phyloP scores from a whole-genome alignment of 768 basidiomycete species.

The Mrakia frigida region DNA sequence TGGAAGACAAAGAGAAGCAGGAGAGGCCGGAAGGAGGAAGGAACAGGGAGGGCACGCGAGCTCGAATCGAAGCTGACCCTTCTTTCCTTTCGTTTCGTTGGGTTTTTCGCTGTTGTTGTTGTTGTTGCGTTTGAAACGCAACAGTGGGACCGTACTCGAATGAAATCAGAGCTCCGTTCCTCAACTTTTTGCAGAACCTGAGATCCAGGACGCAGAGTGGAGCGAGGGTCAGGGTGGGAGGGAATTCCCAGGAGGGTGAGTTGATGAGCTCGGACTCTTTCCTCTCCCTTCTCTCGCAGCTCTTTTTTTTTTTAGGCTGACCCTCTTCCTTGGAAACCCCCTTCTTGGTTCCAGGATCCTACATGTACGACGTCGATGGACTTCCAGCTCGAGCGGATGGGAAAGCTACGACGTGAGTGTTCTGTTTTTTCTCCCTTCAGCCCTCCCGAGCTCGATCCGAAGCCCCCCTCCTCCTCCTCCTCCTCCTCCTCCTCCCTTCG shows the following conservation, averaged over 20 bases:
- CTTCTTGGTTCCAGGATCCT: not conserved
- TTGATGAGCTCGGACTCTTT: not conserved
- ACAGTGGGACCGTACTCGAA: slow-evolving; percentile 43
- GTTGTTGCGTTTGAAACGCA: too few relatives aligned
- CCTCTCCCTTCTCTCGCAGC: not conserved
- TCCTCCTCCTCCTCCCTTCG: not conserved
- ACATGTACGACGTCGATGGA: not conserved
- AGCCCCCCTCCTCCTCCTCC: not conserved
- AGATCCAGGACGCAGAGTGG: slow-evolving; percentile 59
- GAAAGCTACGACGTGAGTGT: not conserved
- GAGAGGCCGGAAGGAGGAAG: not conserved
- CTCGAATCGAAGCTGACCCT: not conserved
- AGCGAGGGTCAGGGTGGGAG: slow-evolving; percentile 63
- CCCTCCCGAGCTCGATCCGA: not conserved
- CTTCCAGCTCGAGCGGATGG: not conserved
- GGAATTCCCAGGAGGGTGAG: slow-evolving; percentile 67
- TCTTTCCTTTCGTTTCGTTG: slow-evolving; percentile 36
- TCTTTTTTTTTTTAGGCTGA: not conserved
- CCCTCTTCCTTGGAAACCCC: not conserved
- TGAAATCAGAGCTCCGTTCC: slow-evolving; percentile 59
- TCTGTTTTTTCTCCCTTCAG: not conserved
- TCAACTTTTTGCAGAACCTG: slow-evolving; percentile 75
- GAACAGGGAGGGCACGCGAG: not conserved
- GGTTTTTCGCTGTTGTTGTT: not conserved
- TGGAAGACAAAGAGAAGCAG: not conserved